These are phyloP conservation scores for Vicia villosa DNA, from an alignment of 306 rosid genomes.

Conservation along the genomic window DNA sequence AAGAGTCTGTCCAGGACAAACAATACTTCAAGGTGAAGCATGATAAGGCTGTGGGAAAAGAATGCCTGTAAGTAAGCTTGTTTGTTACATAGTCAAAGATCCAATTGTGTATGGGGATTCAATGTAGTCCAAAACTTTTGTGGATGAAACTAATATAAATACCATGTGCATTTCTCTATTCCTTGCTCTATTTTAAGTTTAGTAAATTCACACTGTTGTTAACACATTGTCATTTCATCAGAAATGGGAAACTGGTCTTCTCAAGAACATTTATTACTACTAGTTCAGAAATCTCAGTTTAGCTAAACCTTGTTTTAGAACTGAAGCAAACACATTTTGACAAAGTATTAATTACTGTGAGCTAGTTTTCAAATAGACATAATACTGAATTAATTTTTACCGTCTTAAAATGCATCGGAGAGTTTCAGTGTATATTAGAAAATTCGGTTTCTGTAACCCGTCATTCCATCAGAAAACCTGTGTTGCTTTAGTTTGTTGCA, in stretches of 20 bases:
- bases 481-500: constrained; percentile 6
- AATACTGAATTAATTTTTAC: not conserved
- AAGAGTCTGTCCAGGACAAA: not conserved
- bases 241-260: constrained; percentile 7
- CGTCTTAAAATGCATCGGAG: not conserved
- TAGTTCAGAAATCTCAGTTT: not conserved
- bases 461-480: not conserved
- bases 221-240: not conserved
- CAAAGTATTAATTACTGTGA: not conserved
- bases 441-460: not conserved
- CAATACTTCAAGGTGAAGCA: not conserved
- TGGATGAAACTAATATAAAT: not conserved
- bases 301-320: constrained; percentile 11
- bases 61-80: not conserved
- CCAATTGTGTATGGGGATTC: not conserved
- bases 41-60: not conserved
- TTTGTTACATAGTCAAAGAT: not conserved
- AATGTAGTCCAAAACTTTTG: not conserved
- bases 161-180: not conserved
- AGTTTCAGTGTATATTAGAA: constrained; percentile 4
- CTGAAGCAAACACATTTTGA: not conserved
- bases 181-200: constrained; percentile 1
- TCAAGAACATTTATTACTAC: constrained; percentile 5
- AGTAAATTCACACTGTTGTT: not conserved
- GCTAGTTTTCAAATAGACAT: constrained; percentile 3